A percentile compares a stretch with the other conserved stretches of the same genome.
phyloP scores from a whole-genome alignment of 495 filamentous ascomycete genomes.

The Daldinia grandis region DNA sequence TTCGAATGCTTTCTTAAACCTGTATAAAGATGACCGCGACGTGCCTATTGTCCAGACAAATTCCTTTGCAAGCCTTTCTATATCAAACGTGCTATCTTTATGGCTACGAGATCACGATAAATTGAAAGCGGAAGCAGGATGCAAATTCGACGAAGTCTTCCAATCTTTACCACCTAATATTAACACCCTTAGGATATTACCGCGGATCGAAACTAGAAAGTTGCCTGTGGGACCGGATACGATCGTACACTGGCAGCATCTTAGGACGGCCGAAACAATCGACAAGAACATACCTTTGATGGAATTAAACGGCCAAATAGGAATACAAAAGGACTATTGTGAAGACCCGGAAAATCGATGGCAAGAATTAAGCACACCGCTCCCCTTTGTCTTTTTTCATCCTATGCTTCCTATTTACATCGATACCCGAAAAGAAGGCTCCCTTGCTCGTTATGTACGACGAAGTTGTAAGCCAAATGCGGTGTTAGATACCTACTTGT shows the following conservation, averaged over 20 bases:
- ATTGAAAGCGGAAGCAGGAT: conserved; percentile 55
- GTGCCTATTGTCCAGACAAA: conserved; percentile 67
- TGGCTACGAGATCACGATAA: conserved; percentile 75
- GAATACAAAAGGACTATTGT: conserved; percentile 78
- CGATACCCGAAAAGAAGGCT: conserved; percentile 86
- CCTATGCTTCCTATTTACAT: conserved; percentile 86
- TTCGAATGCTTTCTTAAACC: conserved; percentile 73
- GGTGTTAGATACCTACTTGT: conserved; percentile 79
- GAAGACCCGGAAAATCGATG: conserved; percentile 77
- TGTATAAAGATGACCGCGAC: conserved; percentile 69
- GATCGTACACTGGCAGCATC: conserved; percentile 70
- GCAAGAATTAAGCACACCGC: conserved; percentile 77
- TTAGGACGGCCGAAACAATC: conserved; percentile 67
- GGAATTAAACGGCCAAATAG: conserved; percentile 87
- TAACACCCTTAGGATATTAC: conserved; percentile 44
- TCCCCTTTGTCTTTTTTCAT: conserved; percentile 87
- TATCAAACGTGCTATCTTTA: conserved; percentile 70
- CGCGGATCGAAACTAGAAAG: conserved; percentile 56
- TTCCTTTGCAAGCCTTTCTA: conserved; percentile 70
- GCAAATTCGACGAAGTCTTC: conserved; percentile 60
- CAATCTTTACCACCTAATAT: conserved; percentile 50
- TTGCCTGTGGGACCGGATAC: conserved; percentile 53
- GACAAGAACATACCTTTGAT: conserved; percentile 75
- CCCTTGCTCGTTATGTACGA: conserved; percentile 80
- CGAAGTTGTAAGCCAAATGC: conserved; percentile 91